Base-by-base conservation (phyloP, 2,329 filamentous ascomycete genomes). In the Seiridium cupressi region DNA sequence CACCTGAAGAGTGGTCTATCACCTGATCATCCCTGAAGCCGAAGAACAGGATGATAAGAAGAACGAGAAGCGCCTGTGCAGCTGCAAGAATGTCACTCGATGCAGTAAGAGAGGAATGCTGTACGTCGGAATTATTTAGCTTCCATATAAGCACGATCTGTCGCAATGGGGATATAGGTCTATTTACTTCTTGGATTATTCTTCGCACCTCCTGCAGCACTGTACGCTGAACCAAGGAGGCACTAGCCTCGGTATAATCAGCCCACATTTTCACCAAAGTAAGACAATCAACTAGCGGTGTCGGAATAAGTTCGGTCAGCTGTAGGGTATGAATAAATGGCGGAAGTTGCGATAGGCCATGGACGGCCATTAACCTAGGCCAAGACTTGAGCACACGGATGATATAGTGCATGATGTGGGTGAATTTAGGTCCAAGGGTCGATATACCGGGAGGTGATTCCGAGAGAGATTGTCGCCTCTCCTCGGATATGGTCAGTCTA, bases 281-380 rank as follows among this genome's bases (percentile, higher is more conserved):
- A 32, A 9, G 31, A 18, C 46, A 48, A n/a, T 48, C 18, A 2
- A n/a, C 7, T 7, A 48, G 31, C n/a, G 46, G 46, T 8, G 8
- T 18, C 31, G 46, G 46, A 18, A 48, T 7, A 8, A 2, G 8
- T 2, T 48, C 46, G 8, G 7, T 32, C n/a, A 48, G 31, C 46
- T 48, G 63, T n/a, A 58, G 5, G n/a, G 9, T 58, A 42, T 65
- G 63, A n/a, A 65, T 63, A 3, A 65, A 54, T 11, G 63, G 63
- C 3, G 63, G 63, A 9, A 65, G 44, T 1, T 61, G 58, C 4
- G 11, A 32, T 9, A 44, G 56, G 36, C 55, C 49, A 13, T 64
- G 55, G 8, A 55, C 44, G 1, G 60, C 63, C 60, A 65, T 55
- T 5, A 64, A 9, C 2, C 63, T 58, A 3, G 63, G 60, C 63